Evolutionary conservation across 164 flowering plant genomes (phyloP).

Genomic region (Sextonia rubra): DNA sequence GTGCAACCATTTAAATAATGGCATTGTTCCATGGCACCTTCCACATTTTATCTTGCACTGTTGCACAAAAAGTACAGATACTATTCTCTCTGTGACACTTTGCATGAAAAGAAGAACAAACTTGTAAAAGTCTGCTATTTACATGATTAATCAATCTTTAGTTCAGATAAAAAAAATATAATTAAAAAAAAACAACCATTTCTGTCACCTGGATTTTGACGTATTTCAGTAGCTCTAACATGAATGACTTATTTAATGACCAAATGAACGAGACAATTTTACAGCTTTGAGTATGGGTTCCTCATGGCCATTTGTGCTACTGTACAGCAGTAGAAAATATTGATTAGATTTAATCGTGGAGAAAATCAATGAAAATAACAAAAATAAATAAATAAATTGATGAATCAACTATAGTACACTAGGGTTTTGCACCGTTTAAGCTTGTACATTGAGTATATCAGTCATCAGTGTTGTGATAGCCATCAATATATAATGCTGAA

Average conservation of each 20-base stretch:
- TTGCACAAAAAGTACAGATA: too few species aligned
- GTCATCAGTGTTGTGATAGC: background rate
- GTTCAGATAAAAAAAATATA: background rate
- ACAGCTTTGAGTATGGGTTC: slow-evolving; percentile 26
- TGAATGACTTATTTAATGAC: background rate
- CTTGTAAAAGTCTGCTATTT: background rate
- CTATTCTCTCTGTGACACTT: background rate
- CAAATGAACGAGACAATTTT: background rate
- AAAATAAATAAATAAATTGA: background rate
- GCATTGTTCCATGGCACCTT: too few species aligned
- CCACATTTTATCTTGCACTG: too few species aligned
- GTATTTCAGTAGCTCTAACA: too few species aligned
- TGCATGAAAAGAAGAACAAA: background rate
- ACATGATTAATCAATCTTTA: background rate
- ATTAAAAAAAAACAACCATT: background rate
- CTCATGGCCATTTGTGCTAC: slow-evolving; percentile 12
- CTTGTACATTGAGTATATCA: background rate
- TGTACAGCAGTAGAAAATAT: slow-evolving; percentile 1
- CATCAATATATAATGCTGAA: background rate
- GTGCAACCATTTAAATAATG: too few species aligned
- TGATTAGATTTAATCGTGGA: background rate
- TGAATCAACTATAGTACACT: background rate
- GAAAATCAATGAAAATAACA: background rate
- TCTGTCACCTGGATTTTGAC: background rate
- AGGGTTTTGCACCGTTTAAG: background rate